Base-by-base conservation (phyloP, 495 filamentous ascomycete genomes). In the Cercophora newfieldiana region DNA sequence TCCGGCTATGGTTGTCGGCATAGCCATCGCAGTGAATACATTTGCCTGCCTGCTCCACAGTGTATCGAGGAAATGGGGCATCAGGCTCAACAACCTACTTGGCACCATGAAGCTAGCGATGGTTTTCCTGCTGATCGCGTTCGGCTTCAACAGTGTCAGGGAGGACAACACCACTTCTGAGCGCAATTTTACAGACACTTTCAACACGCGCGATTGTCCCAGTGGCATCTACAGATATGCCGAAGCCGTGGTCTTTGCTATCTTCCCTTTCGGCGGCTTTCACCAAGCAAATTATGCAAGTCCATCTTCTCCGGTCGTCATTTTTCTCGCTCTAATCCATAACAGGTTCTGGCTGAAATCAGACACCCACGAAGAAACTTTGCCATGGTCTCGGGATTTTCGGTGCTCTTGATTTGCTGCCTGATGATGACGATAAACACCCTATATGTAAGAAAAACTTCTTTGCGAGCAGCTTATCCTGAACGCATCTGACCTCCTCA, bases 1-100 rank as follows among this genome's bases (percentile, higher is more conserved):
- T 1, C 19, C 51, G 7, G 63, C 48, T 5, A 59, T 31, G 29
- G 54, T 71, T n/a, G 66, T 61, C 25, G 65, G 62, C 30, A 66
- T 71, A 14, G 65, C 65, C 21, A 30, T 71, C 2, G 63, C 62
- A 24, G 53, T 30, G 22, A 71, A 71, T 54, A 71, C 69, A 5
- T 68, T 91, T 59, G 84, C 86, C 31, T 82, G 82, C 24, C 80
- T 91, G 4, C 74, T 91, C 25, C 81, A 71, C 28, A 66, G 65
- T 54, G 68, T 71, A 62, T 71, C 69, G 19, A 64, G 69, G 22
- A 68, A 64, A 64, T 71, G 66, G 65, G 69, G 69, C 51, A 68
- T 71, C 21, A 28, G 61, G 21, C 44, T 71, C 47, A 71, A 71
- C 63, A 71, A 68, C 54, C n/a, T 71, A 10, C 33, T 71, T 7